Evolutionary conservation across 495 filamentous ascomycete genomes (phyloP).

Genomic region (Penicillium angulare): DNA sequence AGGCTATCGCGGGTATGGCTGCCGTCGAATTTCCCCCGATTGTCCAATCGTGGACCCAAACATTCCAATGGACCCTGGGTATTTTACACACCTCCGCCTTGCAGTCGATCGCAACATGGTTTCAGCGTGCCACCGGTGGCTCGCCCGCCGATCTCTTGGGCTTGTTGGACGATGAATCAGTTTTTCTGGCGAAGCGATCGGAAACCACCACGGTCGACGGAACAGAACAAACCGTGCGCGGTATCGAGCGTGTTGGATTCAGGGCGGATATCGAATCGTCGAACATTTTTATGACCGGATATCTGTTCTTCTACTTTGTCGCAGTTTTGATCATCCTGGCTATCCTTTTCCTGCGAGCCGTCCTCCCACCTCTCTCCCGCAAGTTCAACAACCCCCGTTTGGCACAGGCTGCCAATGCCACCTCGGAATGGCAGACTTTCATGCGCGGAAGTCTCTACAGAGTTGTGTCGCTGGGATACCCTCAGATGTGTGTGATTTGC

Average conservation of each 20-base stretch:
- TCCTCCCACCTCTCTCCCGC: slow-evolving; percentile 62
- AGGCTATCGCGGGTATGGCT: slow-evolving; percentile 87
- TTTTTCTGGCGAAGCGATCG: slow-evolving; percentile 77
- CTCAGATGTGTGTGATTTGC: slow-evolving; percentile 86
- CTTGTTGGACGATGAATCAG: slow-evolving; percentile 69
- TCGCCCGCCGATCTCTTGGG: slow-evolving; percentile 74
- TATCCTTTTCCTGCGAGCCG: slow-evolving; percentile 76
- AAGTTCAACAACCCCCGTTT: slow-evolving; percentile 82
- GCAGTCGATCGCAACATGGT: slow-evolving; percentile 89
- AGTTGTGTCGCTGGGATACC: slow-evolving; percentile 83
- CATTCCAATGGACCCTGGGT: slow-evolving; percentile 97
- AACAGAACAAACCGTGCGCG: slow-evolving; percentile 67
- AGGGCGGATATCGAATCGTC: slow-evolving; percentile 76
- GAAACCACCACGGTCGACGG: slow-evolving; percentile 41
- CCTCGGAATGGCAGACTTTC: slow-evolving; percentile 81
- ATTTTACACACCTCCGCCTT: slow-evolving; percentile 84
- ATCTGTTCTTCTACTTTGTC: slow-evolving; percentile 87
- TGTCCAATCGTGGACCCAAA: slow-evolving; percentile 91
- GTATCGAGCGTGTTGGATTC: slow-evolving; percentile 89
- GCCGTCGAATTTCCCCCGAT: slow-evolving; percentile 80
- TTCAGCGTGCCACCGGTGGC: slow-evolving; percentile 90
- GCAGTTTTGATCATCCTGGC: slow-evolving; percentile 66
- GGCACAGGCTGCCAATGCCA: slow-evolving; percentile 61
- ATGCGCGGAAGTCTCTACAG: slow-evolving; percentile 91
- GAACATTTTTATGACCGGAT: slow-evolving; percentile 90